These are phyloP conservation scores for Hypoxylon rubiginosum DNA, from an alignment of 2,329 filamentous ascomycete genomes.

Conservation along the genomic window DNA sequence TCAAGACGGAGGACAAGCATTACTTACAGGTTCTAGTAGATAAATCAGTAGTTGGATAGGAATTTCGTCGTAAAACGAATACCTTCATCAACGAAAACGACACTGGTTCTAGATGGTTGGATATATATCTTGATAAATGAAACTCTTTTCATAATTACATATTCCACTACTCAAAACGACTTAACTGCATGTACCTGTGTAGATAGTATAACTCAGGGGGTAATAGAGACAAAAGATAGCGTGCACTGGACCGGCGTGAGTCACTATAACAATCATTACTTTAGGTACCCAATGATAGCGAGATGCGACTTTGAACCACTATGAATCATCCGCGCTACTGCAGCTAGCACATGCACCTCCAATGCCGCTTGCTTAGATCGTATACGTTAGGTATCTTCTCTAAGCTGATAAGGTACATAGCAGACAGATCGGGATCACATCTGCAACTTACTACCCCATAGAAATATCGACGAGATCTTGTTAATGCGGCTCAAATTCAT, in stretches of 20 bases:
- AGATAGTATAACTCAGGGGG: too few species aligned
- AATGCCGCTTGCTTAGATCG: slow-evolving; percentile 18
- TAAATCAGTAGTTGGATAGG: slow-evolving; percentile 39
- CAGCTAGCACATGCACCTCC: slow-evolving; percentile 17
- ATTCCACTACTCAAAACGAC: background rate
- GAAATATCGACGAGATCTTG: background rate
- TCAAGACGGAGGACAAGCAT: slow-evolving; percentile 64
- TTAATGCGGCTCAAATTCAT: too few species aligned
- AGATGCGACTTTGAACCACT: slow-evolving; percentile 34
- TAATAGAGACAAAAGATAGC: background rate
- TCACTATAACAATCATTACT: slow-evolving; percentile 23
- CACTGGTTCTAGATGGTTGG: background rate
- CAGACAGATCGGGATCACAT: slow-evolving; percentile 5
- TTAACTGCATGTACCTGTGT: too few species aligned
- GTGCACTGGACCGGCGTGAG: slow-evolving; percentile 1
- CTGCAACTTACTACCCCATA: too few species aligned
- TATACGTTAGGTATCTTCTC: too few species aligned
- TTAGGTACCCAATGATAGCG: slow-evolving; percentile 44
- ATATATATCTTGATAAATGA: background rate
- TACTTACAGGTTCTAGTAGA: slow-evolving; percentile 62
- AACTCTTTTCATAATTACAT: background rate
- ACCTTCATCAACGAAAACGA: background rate
- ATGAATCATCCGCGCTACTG: slow-evolving; percentile 49
- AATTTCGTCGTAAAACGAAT: background rate
- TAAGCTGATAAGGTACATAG: too few species aligned